Percentiles rank a stretch among this genome's conserved stretches.
phyloP scores from a whole-genome alignment of 805 yeast genomes.

The Yarrowia sp. region DNA sequence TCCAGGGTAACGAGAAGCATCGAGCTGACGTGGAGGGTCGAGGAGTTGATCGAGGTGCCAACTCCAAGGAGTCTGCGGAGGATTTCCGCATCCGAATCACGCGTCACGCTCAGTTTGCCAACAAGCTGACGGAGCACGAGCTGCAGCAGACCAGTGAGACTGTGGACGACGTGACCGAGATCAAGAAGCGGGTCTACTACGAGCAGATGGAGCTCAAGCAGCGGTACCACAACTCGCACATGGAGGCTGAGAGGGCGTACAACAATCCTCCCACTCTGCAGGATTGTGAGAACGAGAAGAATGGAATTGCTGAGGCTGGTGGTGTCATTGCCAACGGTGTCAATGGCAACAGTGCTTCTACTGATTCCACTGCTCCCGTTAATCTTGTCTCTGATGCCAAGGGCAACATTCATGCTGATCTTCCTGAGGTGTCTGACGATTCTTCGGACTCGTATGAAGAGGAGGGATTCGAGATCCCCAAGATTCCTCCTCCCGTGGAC shows the following conservation, averaged over 20 bases:
- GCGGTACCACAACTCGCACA: slow-evolving; percentile 21
- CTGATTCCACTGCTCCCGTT: not conserved
- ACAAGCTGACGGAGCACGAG: slow-evolving; percentile 46
- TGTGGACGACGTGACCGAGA: slow-evolving; percentile 34
- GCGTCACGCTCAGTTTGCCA: slow-evolving; percentile 38
- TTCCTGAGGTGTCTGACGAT: not conserved
- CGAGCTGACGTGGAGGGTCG: slow-evolving; percentile 69
- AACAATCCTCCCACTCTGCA: not conserved
- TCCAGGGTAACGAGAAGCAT: slow-evolving; percentile 64
- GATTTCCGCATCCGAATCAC: slow-evolving; percentile 31
- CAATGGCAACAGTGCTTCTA: not conserved
- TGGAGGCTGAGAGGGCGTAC: slow-evolving; percentile 12
- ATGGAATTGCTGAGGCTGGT: not conserved
- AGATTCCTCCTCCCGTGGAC: slow-evolving; percentile 50
- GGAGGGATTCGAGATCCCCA: slow-evolving; percentile 35
- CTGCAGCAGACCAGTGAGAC: slow-evolving; percentile 46
- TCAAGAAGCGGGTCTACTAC: slow-evolving; percentile 35
- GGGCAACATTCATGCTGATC: not conserved
- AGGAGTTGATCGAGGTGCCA: slow-evolving; percentile 63
- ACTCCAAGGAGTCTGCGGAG: slow-evolving; percentile 30
- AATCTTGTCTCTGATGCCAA: not conserved
- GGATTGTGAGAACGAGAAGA: not conserved
- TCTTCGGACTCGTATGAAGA: not conserved
- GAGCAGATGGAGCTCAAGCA: slow-evolving; percentile 26
- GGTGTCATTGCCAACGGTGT: too few species aligned